Conservation (phyloP, 2,329 filamentous ascomycete species). For the Tympanopsis confertula region DNA sequence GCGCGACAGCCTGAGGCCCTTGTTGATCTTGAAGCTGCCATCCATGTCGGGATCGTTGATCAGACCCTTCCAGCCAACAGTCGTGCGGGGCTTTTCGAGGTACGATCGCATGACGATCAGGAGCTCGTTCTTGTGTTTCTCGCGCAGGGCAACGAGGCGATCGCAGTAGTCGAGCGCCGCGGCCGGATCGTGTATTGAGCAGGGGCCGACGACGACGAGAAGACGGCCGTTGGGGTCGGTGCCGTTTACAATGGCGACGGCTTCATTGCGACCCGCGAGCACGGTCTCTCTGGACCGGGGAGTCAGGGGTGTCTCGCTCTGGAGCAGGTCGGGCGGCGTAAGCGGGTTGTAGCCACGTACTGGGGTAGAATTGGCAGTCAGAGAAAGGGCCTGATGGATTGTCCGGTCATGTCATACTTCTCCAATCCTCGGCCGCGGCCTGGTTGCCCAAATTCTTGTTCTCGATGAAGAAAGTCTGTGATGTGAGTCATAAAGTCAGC, state of each 20-base stretch:
- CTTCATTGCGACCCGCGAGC: slow-evolving; percentile 48
- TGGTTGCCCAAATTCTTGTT: slow-evolving; percentile 72
- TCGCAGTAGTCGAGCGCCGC: slow-evolving; percentile 90
- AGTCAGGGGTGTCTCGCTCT: slow-evolving; percentile 72
- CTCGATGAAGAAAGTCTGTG: slow-evolving; percentile 58
- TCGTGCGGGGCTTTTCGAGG: slow-evolving; percentile 95
- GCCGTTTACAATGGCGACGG: slow-evolving; percentile 57
- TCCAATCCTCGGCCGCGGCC: slow-evolving; percentile 66
- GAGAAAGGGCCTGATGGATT: slow-evolving; percentile 10
- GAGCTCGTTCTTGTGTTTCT: slow-evolving; percentile 80
- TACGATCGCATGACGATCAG: slow-evolving; percentile 96
- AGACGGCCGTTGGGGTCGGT: slow-evolving; percentile 47
- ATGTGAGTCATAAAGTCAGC: slow-evolving; percentile 9
- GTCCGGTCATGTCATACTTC: slow-evolving; percentile 46
- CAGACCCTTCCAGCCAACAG: slow-evolving; percentile 95
- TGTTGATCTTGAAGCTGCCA: slow-evolving; percentile 98
- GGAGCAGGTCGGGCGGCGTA: slow-evolving; percentile 84
- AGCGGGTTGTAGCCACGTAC: slow-evolving; percentile 87
- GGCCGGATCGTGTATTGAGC: slow-evolving; percentile 89
- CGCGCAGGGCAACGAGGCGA: slow-evolving; percentile 65
- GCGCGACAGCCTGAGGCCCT: slow-evolving; percentile 75
- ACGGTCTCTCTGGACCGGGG: slow-evolving; percentile 47
- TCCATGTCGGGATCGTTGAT: slow-evolving; percentile 99
- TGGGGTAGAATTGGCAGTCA: slow-evolving; percentile 15
- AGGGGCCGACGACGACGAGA: slow-evolving; percentile 78